Evolutionary conservation across 2,329 filamentous ascomycete species (phyloP).

Genomic region (Claviceps spartinae): DNA sequence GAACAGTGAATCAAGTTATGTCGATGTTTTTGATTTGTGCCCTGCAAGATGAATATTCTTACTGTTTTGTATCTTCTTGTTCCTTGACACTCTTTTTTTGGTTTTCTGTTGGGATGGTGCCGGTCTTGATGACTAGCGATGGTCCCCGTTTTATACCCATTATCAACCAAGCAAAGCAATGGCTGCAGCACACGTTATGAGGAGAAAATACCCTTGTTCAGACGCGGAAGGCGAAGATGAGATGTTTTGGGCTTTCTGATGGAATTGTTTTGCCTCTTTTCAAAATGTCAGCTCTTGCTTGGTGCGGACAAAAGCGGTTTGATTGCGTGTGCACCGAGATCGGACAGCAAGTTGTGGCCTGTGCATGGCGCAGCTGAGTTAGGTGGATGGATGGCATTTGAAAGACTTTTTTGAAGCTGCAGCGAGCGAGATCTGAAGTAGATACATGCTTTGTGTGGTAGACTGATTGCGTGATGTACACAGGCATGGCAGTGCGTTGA

Average conservation of each 20-base stretch:
- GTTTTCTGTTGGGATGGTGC: conserved; percentile 10
- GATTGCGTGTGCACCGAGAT: neutral
- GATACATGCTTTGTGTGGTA: neutral
- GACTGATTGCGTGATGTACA: neutral
- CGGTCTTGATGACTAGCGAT: conserved; percentile 21
- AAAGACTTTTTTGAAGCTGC: neutral
- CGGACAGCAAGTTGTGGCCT: neutral
- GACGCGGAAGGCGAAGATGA: neutral
- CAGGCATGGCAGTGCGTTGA: neutral
- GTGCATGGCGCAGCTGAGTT: neutral
- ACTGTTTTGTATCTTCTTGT: neutral
- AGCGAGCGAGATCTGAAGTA: neutral
- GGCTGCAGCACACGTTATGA: conserved; percentile 15
- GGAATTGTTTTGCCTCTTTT: neutral
- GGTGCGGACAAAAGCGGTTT: neutral
- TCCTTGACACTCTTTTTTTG: conserved; percentile 6
- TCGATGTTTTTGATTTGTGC: conserved; percentile 8
- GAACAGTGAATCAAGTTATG: conserved; percentile 3
- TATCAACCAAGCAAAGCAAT: conserved; percentile 16
- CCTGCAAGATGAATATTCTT: conserved; percentile 5
- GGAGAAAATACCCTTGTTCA: conserved; percentile 20
- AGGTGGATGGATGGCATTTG: neutral
- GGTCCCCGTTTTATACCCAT: conserved; percentile 22
- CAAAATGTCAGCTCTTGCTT: neutral
- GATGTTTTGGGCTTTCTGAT: neutral